phyloP scores from a whole-genome alignment of 2,329 filamentous ascomycete genomes.

The Trichoderma koningii region DNA sequence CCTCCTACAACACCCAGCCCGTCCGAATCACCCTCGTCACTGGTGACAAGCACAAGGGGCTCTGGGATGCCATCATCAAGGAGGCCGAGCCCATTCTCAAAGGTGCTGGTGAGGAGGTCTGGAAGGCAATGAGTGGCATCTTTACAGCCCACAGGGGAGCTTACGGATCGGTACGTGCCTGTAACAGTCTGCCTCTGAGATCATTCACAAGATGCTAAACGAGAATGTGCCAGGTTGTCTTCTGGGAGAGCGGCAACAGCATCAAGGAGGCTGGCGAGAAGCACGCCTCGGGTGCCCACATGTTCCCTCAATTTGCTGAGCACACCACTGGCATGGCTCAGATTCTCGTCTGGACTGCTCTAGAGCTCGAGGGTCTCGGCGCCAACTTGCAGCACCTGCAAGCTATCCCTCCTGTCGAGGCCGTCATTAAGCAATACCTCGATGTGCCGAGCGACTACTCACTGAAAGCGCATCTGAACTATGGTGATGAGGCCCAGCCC shows the following conservation, averaged over 20 bases:
- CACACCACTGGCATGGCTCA: conserved; percentile 80
- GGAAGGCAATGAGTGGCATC: conserved; percentile 52
- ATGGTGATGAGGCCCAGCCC: conserved; percentile 7
- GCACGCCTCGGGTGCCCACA: conserved; percentile 73
- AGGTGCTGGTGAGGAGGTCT: conserved; percentile 63
- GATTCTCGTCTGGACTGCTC: conserved; percentile 75
- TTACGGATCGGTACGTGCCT: conserved; percentile 81
- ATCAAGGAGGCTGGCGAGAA: conserved; percentile 67
- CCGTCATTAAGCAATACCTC: conserved; percentile 42
- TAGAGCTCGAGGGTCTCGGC: conserved; percentile 81
- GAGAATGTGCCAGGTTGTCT: conserved; percentile 58
- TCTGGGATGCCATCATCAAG: conserved; percentile 75
- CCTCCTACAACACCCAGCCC: conserved; percentile 86
- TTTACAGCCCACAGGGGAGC: conserved; percentile 63
- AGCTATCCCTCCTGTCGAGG: conserved; percentile 77
- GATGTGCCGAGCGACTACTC: conserved; percentile 10
- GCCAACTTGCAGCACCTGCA: conserved; percentile 94
- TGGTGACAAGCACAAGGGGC: conserved; percentile 79
- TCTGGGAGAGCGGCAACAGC: conserved; percentile 76
- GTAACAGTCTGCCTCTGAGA: too few species aligned
- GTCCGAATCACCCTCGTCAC: conserved; percentile 77
- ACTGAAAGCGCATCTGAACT: conserved; percentile 20
- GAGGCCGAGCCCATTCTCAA: conserved; percentile 33
- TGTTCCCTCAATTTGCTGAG: conserved; percentile 74
- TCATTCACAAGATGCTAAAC: conserved; percentile 2